Conservation (phyloP, 192 early-diverging fungal genomes). For the Coemansia umbellata region DNA sequence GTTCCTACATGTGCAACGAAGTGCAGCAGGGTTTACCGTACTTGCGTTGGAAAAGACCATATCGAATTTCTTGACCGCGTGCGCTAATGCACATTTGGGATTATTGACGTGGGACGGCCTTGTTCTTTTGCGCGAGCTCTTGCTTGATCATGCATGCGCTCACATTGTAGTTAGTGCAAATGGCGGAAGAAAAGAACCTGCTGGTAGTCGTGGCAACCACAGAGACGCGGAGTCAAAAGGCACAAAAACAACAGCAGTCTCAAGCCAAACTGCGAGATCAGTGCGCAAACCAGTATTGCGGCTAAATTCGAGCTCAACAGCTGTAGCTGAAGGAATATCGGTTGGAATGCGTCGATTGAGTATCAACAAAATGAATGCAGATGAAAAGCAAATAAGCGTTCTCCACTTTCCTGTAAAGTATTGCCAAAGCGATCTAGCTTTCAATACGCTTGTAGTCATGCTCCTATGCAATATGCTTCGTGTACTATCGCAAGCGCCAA, state of each 20-base stretch:
- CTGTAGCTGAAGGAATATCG: slow-evolving; percentile 5
- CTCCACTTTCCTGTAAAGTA: slow-evolving; percentile 18
- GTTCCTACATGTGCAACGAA: slow-evolving; percentile 20
- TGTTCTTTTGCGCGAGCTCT: slow-evolving; percentile 14
- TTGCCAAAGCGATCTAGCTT: slow-evolving; percentile 18
- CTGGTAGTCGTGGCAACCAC: not conserved
- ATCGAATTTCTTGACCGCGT: slow-evolving; percentile 32
- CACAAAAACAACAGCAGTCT: not conserved
- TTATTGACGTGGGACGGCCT: slow-evolving; percentile 23
- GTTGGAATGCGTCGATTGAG: slow-evolving; percentile 32
- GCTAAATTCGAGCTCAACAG: not conserved
- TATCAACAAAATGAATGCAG: slow-evolving; percentile 8
- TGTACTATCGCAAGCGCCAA: slow-evolving; percentile 16
- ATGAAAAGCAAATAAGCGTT: not conserved
- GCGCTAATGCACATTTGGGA: slow-evolving; percentile 38
- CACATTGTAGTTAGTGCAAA: slow-evolving; percentile 7
- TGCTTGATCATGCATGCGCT: slow-evolving; percentile 32
- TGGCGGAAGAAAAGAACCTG: not conserved
- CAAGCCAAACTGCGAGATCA: slow-evolving; percentile 3
- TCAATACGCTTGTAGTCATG: slow-evolving; percentile 26
- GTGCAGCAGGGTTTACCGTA: slow-evolving; percentile 26
- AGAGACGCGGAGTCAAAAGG: not conserved
- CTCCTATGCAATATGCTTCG: slow-evolving; percentile 43
- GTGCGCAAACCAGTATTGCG: slow-evolving; percentile 29
- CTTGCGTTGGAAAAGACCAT: slow-evolving; percentile 45